Evolutionary conservation across 169 alveolate genomes (phyloP).

Genomic region (Eimeria brunetti): DNA sequence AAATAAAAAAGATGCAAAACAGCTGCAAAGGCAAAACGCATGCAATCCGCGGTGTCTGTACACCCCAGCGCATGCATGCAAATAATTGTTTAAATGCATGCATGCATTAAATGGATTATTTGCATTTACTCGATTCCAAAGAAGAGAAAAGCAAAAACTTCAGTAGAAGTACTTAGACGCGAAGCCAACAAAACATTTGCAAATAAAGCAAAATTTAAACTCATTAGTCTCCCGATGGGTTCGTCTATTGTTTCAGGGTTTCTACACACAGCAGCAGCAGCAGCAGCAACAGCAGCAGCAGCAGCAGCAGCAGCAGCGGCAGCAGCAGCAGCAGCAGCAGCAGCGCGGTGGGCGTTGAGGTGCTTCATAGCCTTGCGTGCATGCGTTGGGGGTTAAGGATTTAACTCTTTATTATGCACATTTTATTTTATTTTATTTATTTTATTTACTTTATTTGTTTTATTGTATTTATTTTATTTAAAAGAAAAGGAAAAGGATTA

Average conservation of each 20-base stretch:
- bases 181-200: conserved; percentile 73
- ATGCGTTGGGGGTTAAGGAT: background rate
- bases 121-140: conserved; percentile 68
- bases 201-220: conserved; percentile 66
- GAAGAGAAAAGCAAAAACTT: conserved; percentile 60
- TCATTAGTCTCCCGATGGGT: conserved; percentile 62
- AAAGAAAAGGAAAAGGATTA: background rate
- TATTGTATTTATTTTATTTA: no score
- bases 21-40: background rate
- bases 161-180: conserved; percentile 64
- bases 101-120: no score
- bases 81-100: background rate
- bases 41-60: background rate
- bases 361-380: no score
- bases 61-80: no score
- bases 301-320: no score
- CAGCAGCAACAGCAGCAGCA: background rate
- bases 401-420: no score
- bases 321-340: no score
- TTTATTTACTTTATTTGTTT: no score
- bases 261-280: background rate
- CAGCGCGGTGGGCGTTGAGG: no score
- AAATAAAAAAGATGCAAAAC: no score
- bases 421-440: no score
- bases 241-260: conserved; percentile 68